Evolutionary conservation across 2,329 filamentous ascomycete genomes (phyloP).

Genomic region (Xylariaceae sp.): DNA sequence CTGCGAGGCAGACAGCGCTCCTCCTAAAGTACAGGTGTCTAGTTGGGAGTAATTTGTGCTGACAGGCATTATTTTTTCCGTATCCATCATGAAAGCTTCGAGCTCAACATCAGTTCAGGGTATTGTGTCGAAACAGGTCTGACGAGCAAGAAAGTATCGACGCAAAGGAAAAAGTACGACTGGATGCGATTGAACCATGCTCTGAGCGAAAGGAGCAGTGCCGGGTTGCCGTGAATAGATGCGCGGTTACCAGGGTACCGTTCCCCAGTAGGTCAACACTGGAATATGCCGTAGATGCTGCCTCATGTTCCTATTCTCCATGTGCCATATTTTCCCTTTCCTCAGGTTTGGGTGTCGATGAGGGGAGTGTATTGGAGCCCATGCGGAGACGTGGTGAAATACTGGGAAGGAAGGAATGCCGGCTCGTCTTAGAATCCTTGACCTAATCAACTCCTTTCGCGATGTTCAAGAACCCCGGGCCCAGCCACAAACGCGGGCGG

Average conservation of each 20-base stretch:
- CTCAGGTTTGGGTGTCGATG: conserved; percentile 9
- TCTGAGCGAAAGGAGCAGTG: too few relatives aligned
- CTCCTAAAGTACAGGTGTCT: conserved; percentile 30
- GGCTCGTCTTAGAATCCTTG: conserved; percentile 15
- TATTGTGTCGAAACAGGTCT: conserved; percentile 23
- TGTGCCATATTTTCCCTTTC: conserved; percentile 15
- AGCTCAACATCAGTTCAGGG: conserved; percentile 20
- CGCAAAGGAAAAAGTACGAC: conserved; percentile 13
- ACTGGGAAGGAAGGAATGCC: conserved; percentile 12
- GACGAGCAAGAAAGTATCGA: conserved; percentile 18
- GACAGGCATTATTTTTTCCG: conserved; percentile 22
- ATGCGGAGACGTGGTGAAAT: conserved; percentile 9
- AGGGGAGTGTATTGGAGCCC: conserved; percentile 10
- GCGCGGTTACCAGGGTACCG: conserved; percentile 7
- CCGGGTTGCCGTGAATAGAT: conserved; percentile 9
- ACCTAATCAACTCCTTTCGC: conserved; percentile 13
- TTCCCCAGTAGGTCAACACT: conserved; percentile 11
- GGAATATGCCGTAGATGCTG: conserved; percentile 14
- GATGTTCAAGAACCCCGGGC: conserved; percentile 15
- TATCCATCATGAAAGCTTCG: conserved; percentile 17
- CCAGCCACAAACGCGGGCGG: conserved; percentile 8
- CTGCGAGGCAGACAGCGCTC: conserved; percentile 12
- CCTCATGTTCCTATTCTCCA: conserved; percentile 18
- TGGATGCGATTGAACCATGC: conserved; percentile 9
- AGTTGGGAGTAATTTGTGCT: conserved; percentile 18